Evolutionary conservation across 2,329 filamentous ascomycete genomes (phyloP).

Genomic region (Trichophaea hybrida): DNA sequence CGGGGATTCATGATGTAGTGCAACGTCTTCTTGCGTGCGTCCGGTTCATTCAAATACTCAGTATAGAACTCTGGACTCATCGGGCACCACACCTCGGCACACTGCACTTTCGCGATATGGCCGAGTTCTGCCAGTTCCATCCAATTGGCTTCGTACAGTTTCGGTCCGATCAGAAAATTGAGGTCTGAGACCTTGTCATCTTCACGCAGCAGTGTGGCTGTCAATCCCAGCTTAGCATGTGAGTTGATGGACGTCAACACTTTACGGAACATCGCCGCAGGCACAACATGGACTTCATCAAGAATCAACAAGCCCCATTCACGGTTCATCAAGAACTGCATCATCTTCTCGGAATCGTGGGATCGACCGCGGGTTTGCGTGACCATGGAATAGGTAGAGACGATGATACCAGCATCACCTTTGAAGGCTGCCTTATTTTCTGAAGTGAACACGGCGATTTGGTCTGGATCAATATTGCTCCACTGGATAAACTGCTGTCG

Average conservation of each 20-base stretch:
- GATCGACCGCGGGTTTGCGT: conserved; percentile 75
- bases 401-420: conserved; percentile 85
- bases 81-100: conserved; percentile 96
- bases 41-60: conserved; percentile 66
- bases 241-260: conserved; percentile 88
- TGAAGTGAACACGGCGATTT: conserved; percentile 89
- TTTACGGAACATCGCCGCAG: conserved; percentile 87
- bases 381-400: conserved; percentile 99
- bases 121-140: conserved; percentile 96
- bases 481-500: conserved; percentile 91
- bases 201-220: conserved; percentile 83
- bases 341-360: conserved; percentile 91
- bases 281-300: conserved; percentile 95
- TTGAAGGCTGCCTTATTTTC: conserved; percentile 79
- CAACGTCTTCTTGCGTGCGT: conserved; percentile 46
- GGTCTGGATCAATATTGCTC: conserved; percentile 93
- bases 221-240: conserved; percentile 87
- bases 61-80: conserved; percentile 98
- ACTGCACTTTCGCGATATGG: conserved; percentile 92
- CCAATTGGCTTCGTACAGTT: conserved; percentile 97
- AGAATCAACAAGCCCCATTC: conserved; percentile 97
- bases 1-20: conserved; percentile 95
- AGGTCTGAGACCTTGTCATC: conserved; percentile 97
- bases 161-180: conserved; percentile 94
- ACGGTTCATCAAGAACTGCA: conserved; percentile 75